Conservation (phyloP, 2,329 filamentous ascomycete species). For the Ophiostoma ulmi region DNA sequence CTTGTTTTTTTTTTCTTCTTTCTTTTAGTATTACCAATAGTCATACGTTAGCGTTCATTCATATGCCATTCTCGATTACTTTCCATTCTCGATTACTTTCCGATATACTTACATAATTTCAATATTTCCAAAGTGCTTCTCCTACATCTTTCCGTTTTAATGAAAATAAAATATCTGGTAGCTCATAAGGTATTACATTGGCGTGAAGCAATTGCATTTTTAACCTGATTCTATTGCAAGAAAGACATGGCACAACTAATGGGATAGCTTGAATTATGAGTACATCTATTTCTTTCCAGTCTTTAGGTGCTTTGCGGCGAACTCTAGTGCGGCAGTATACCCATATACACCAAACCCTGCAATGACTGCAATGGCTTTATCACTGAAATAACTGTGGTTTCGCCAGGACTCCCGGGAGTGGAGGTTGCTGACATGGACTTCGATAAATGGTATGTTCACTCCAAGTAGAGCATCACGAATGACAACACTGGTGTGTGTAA, state of each 20-base stretch:
- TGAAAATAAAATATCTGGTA: too few relatives aligned
- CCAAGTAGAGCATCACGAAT: slow-evolving; percentile 68
- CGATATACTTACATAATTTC: too few relatives aligned
- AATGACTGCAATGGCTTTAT: slow-evolving; percentile 70
- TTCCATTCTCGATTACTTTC: too few relatives aligned
- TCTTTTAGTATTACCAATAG: neutral
- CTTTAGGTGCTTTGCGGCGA: neutral
- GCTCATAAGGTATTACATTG: too few relatives aligned
- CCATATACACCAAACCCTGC: slow-evolving; percentile 62
- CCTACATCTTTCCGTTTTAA: too few relatives aligned
- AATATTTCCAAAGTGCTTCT: too few relatives aligned
- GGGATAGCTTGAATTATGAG: neutral
- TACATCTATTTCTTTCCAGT: slow-evolving; percentile 34
- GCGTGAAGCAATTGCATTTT: too few relatives aligned
- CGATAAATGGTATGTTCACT: slow-evolving; percentile 67
- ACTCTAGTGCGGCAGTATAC: slow-evolving; percentile 53
- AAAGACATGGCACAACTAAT: too few relatives aligned
- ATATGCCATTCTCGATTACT: too few relatives aligned
- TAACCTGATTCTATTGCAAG: too few relatives aligned
- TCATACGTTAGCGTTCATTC: neutral
- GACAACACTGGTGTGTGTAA: slow-evolving; percentile 71
- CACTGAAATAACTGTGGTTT: slow-evolving; percentile 65
- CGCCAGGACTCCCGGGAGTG: slow-evolving; percentile 65
- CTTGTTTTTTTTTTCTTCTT: neutral
- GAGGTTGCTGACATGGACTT: slow-evolving; percentile 72